These are phyloP conservation scores for Colletotrichum liaoningense DNA, from an alignment of 2,329 filamentous ascomycete genomes.

Conservation along the genomic window DNA sequence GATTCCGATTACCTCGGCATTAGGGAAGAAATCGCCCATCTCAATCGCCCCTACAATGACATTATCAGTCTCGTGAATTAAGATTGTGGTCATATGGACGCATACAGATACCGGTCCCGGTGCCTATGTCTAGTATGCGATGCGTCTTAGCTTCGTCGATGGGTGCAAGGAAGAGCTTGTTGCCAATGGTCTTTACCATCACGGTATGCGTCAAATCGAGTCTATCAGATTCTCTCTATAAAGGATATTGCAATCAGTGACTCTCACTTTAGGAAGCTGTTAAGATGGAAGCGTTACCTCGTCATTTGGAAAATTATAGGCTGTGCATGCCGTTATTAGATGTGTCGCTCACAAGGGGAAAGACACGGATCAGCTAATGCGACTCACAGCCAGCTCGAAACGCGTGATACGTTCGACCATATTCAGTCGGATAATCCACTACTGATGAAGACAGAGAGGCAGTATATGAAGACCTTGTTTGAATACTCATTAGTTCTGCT, in stretches of 20 bases:
- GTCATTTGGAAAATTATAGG: conserved; percentile 49
- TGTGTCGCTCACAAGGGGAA: background rate
- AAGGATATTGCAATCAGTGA: background rate
- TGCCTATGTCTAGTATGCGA: conserved; percentile 67
- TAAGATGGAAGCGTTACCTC: conserved; percentile 33
- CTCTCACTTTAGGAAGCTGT: no score
- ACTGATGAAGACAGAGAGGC: conserved; percentile 14
- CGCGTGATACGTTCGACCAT: conserved; percentile 28
- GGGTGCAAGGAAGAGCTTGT: conserved; percentile 16
- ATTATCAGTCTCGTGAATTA: background rate
- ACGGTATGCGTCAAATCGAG: conserved; percentile 1
- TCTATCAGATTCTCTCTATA: conserved; percentile 13
- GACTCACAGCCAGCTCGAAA: conserved; percentile 17
- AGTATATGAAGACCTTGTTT: background rate
- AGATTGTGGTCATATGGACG: background rate
- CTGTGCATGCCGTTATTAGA: background rate
- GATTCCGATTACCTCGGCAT: conserved; percentile 11
- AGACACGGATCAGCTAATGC: background rate
- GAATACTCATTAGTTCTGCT: background rate
- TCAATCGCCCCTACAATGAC: conserved; percentile 2
- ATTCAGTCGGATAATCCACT: conserved; percentile 16
- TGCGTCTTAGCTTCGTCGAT: conserved; percentile 7
- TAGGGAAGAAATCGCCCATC: conserved; percentile 2
- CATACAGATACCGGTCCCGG: conserved; percentile 69
- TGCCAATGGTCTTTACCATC: conserved; percentile 2